phyloP scores from a whole-genome alignment of 2,329 filamentous ascomycete species.

The Scedosporium aurantiacum region DNA sequence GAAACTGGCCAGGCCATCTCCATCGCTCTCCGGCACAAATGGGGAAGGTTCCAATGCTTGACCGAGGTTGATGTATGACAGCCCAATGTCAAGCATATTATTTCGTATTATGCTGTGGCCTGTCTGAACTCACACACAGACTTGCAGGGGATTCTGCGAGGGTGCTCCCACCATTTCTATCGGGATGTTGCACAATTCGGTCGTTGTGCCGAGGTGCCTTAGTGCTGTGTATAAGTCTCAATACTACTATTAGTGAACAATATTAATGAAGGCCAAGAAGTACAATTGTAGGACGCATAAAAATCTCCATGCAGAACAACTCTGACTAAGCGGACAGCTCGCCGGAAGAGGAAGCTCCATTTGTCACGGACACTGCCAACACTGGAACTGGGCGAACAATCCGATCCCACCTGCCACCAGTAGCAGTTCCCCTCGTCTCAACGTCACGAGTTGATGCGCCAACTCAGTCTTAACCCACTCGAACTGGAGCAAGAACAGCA shows the following conservation, averaged over 20 bases:
- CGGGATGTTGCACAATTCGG: constrained; percentile 1
- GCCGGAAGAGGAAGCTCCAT: neutral
- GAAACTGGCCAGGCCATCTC: no score
- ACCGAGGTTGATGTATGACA: neutral
- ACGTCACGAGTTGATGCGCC: neutral
- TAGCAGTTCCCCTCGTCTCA: neutral
- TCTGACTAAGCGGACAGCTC: neutral
- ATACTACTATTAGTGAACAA: neutral
- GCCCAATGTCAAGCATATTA: no score
- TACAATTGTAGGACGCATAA: no score
- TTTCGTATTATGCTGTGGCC: no score
- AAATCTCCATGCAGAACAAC: no score
- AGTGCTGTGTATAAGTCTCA: neutral
- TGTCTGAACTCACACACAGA: neutral
- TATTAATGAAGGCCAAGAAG: no score
- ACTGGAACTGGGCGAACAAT: neutral
- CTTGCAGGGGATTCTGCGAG: neutral
- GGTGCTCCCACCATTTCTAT: neutral
- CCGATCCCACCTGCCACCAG: neutral
- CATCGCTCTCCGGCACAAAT: neutral
- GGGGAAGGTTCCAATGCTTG: neutral
- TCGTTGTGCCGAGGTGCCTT: neutral
- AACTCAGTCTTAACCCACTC: neutral
- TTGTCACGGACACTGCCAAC: neutral
- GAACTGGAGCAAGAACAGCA: neutral